phyloP scores from a whole-genome alignment of 495 filamentous ascomycete species.

The Trichoderma gamsii region DNA sequence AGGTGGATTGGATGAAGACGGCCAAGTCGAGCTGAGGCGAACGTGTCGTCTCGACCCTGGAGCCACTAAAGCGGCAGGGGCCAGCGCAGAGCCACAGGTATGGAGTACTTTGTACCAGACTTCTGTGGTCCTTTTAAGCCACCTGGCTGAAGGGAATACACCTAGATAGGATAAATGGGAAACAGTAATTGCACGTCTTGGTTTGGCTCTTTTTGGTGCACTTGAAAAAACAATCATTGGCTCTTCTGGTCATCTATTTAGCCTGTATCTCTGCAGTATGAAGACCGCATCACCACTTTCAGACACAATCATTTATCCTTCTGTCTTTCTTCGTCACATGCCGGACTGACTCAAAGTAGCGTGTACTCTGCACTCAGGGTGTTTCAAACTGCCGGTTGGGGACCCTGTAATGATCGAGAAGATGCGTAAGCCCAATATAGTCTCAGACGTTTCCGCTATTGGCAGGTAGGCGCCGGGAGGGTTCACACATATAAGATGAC shows the following conservation, averaged over 20 bases:
- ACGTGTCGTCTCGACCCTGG: conserved; percentile 6
- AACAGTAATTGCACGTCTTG: neutral
- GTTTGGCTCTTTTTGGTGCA: no score
- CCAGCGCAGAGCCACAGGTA: neutral
- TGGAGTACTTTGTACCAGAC: neutral
- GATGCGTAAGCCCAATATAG: neutral
- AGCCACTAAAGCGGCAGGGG: conserved; percentile 9
- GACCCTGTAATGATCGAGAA: neutral
- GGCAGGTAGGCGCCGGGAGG: neutral
- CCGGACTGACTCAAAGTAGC: no score
- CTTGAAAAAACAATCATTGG: no score
- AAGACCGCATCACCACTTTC: neutral
- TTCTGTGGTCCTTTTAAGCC: neutral
- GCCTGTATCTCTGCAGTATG: neutral
- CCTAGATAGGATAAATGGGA: neutral
- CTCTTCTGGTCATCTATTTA: no score
- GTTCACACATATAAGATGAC: neutral
- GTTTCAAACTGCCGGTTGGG: neutral
- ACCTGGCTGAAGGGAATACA: neutral
- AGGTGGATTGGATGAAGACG: neutral
- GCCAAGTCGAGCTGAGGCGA: conserved; percentile 8
- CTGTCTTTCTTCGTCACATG: no score
- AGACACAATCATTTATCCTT: no score
- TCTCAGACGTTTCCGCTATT: neutral
- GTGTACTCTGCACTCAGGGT: no score